Base-by-base conservation (phyloP, 495 filamentous ascomycete genomes). In the Podospora pseudocomata region DNA sequence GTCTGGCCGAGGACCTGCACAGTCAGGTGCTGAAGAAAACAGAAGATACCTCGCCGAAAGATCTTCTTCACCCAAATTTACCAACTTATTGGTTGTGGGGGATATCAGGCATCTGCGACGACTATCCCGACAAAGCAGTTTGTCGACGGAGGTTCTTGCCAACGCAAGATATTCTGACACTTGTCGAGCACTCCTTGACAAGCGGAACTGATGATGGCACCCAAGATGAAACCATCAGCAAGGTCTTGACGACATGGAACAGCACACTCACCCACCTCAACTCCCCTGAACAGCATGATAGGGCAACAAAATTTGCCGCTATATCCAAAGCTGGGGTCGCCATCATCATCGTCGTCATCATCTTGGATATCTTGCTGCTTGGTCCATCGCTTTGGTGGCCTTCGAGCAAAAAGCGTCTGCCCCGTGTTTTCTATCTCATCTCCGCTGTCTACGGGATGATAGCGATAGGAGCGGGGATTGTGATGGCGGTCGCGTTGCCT, bases 181-280 rank as follows among this genome's bases (percentile, higher is more conserved):
- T 61, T 28, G 16, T 61, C 59, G 23, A 61, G 16, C n/a, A 61
- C 23, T 61, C 59, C 5, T 32, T 61, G 59, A 61, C n/a, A 61
- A 30, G 30, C 23, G 11, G 3, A 2, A 3, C 26, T 32, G 13
- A 32, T 18, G 11, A 61, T 28, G 26, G 16, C 59, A 18, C n/a
- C 59, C 4, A 23, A 9, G 23, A 61, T 9, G 26, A n/a, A 30
- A 4, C 15, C 13, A 32, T 61, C 27, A 27, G 16, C 26, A 30
- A 61, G 13, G 27, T 61, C 16, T 9, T 61, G 3, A 11, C 26
- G 27, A 5, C 59, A 23, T 61, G 59, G 59, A 61, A 61, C 26
- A 13, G 23, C 16, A 61, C 59, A 30, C 16, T 61, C 0, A 61
- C 23, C 59, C 26, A 30, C 4, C 59, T 30, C 23, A 18, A 30